A percentile compares a stretch with the other conserved stretches of the same genome.
Evolutionary conservation across 371 early-diverging fungal species (phyloP).

Genomic region (Apophysomyces variabilis): DNA sequence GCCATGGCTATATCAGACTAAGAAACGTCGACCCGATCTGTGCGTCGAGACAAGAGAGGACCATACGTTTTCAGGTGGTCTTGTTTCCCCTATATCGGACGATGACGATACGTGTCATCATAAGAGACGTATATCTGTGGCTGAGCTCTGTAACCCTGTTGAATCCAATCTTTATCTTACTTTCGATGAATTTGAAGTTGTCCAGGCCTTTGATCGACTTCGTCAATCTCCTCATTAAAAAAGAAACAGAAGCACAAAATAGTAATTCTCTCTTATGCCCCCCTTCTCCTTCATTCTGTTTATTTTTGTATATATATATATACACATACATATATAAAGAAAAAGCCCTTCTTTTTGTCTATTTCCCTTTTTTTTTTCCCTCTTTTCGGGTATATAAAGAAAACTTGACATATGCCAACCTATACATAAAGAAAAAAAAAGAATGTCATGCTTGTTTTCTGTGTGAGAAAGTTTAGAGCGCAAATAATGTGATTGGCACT

Average conservation of each 20-base stretch:
- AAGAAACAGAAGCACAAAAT: neutral
- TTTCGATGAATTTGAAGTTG: constrained; percentile 48
- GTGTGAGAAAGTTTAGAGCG: constrained; percentile 2
- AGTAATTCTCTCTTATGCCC: no score
- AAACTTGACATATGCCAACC: constrained; percentile 4
- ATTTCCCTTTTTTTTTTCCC: neutral
- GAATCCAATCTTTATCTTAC: constrained; percentile 29
- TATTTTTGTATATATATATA: no score
- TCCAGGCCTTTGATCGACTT: constrained; percentile 47
- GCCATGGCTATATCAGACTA: neutral
- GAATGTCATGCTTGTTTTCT: constrained; percentile 1
- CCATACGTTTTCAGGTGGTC: constrained; percentile 10
- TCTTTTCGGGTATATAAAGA: neutral
- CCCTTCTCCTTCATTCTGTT: no score
- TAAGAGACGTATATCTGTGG: constrained; percentile 38
- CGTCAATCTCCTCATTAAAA: constrained; percentile 20
- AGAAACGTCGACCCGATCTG: constrained; percentile 8
- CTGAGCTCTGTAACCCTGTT: constrained; percentile 37
- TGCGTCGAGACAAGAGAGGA: constrained; percentile 9
- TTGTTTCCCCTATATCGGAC: constrained; percentile 12
- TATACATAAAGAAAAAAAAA: neutral
- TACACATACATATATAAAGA: no score
- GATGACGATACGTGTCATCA: constrained; percentile 11
- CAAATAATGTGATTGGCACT: constrained; percentile 10
- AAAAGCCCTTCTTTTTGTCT: neutral